Base-by-base conservation (phyloP, 2,329 filamentous ascomycete genomes). In the Aspergillus neoniger region DNA sequence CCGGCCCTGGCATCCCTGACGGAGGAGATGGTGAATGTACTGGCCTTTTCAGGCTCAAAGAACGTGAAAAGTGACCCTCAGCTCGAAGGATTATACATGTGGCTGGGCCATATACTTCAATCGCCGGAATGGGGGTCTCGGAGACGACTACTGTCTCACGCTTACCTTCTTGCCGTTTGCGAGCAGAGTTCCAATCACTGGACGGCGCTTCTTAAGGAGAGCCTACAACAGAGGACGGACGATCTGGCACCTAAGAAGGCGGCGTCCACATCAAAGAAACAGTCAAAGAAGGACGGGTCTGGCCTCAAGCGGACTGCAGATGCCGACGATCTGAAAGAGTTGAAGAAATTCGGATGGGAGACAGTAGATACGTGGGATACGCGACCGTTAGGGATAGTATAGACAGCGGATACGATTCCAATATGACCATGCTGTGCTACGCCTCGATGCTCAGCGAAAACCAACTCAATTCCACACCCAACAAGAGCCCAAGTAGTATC, bases 91-190 rank as follows among this genome's bases (percentile, higher is more conserved):
- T 56, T 81, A 32, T 81, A 76, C 62, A 70, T 77, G 36, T 86
- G 84, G 84, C 65, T 83, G 25, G 65, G 77, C 8, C 81, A 84
- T 65, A 72, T 85, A 9, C 65, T 83, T 25, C 70, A 70, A 5
- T 76, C 76, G 10, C 54, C 70, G 3, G 67, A 70, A 2, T 82
- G 79, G 79, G 65, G 66, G 10, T 64, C 64, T 30, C 63, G 70
- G 36, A 67, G 70, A 32, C 66, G 60, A 30, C 59, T 67, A 15
- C 66, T 76, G 14, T 72, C 75, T 4, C 63, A 69, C 39, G 69
- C 65, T 9, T 77, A 79, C 59, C 60, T 77, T 12, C 63, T 69
- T 15, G 70, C 71, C 19, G 66, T 68, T 17, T 80, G 77, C 58
- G 58, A 72, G 47, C 67, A 67, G 49, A 69, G 58, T 49, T 62